Evolutionary conservation across 1,139 yeast species (phyloP).

Genomic region (Geotrichum bryndzae): DNA sequence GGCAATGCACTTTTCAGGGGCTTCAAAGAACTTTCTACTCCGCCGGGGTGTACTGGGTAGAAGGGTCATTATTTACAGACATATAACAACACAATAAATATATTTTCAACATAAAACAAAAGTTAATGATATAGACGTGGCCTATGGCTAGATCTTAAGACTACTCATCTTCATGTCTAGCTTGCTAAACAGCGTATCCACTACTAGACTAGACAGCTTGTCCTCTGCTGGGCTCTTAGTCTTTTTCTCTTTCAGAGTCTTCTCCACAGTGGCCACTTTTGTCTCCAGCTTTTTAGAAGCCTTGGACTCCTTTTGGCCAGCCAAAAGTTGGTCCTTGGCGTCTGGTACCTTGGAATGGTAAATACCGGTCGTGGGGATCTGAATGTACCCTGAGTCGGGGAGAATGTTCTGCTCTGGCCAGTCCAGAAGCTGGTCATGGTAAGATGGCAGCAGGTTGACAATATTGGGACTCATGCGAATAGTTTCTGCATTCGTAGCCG

Average conservation of each 20-base stretch:
- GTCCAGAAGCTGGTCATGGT: conserved; percentile 8
- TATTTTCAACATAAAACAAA: too few relatives aligned
- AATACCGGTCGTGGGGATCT: conserved; percentile 24
- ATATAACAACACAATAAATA: too few relatives aligned
- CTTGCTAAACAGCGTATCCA: conserved; percentile 3
- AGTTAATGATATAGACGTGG: neutral
- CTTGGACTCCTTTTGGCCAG: neutral
- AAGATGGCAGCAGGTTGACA: conserved; percentile 19
- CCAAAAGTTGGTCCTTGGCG: conserved; percentile 21
- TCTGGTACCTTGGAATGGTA: conserved; percentile 29
- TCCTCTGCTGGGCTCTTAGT: neutral
- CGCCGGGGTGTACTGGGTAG: too few relatives aligned
- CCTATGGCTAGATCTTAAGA: neutral
- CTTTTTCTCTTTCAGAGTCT: neutral
- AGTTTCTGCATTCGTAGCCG: conserved; percentile 1
- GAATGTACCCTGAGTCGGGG: conserved; percentile 3
- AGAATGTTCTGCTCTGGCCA: neutral
- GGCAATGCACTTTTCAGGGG: too few relatives aligned
- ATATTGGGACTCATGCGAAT: conserved; percentile 19
- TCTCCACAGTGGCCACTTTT: neutral
- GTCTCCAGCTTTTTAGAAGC: neutral
- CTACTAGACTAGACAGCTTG: conserved; percentile 4
- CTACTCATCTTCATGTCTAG: conserved; percentile 8
- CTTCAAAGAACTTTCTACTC: too few relatives aligned
- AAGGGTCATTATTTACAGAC: too few relatives aligned